Percentiles rank a stretch among this genome's conserved stretches.
Conservation (phyloP, 2,329 filamentous ascomycete genomes). For the Camptophora hylomeconis region DNA sequence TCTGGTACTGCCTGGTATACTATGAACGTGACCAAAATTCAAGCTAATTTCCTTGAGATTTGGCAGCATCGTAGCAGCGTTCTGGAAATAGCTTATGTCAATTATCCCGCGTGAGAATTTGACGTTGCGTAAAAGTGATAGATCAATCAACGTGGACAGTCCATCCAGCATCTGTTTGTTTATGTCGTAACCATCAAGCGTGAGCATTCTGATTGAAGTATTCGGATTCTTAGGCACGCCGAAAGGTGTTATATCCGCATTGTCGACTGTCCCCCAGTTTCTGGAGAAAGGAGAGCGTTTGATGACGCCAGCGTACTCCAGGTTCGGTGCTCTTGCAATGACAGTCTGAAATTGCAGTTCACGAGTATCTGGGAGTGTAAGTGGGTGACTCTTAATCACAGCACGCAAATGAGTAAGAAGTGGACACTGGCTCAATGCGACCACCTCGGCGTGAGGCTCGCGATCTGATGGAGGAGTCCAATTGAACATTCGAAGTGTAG, state of each 20-base stretch:
- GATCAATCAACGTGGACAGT: conserved; percentile 1
- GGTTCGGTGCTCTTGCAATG: conserved; percentile 1
- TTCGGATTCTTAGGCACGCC: neutral
- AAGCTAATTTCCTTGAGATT: conserved; percentile 6
- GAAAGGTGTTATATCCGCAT: neutral
- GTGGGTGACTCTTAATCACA: neutral
- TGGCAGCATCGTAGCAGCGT: conserved; percentile 5
- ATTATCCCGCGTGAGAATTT: conserved; percentile 4
- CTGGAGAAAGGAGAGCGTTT: neutral
- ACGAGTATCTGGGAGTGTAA: neutral
- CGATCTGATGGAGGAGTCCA: neutral
- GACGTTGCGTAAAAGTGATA: conserved; percentile 1
- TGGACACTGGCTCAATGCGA: conserved; percentile 1
- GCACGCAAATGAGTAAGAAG: conserved; percentile 2
- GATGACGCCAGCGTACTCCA: conserved; percentile 3
- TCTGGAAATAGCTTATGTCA: conserved; percentile 3
- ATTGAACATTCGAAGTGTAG: conserved; percentile 1
- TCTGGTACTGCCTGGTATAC: no score
- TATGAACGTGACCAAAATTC: conserved; percentile 2
- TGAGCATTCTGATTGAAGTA: conserved; percentile 3
- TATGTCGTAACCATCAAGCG: conserved; percentile 3
- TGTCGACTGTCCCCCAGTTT: neutral
- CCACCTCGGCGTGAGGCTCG: neutral
- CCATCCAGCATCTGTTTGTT: conserved; percentile 2
- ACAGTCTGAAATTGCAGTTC: conserved; percentile 1